These are phyloP conservation scores for Helotiales sp. DNA, from an alignment of 2,329 filamentous ascomycete species.

Conservation along the genomic window DNA sequence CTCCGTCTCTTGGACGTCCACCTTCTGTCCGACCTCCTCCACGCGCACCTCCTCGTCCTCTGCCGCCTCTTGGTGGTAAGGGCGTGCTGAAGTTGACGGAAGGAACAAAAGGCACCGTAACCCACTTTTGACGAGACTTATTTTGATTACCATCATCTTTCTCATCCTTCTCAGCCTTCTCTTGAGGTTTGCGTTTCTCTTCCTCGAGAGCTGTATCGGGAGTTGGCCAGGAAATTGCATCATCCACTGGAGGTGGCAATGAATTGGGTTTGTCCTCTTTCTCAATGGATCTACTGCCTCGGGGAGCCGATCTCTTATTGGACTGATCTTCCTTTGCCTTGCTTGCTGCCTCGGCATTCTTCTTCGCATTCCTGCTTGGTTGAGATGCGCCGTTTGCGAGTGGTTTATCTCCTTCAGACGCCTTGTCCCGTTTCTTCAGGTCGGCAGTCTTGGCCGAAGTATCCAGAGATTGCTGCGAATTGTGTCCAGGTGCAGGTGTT, in stretches of 20 bases:
- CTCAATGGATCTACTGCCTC: constrained; percentile 31
- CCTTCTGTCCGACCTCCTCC: constrained; percentile 40
- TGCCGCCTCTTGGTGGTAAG: constrained; percentile 61
- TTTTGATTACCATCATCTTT: constrained; percentile 53
- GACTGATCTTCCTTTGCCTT: constrained; percentile 33
- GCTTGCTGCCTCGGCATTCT: constrained; percentile 38
- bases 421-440: constrained; percentile 42
- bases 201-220: constrained; percentile 78
- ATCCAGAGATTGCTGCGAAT: constrained; percentile 11
- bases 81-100: constrained; percentile 86
- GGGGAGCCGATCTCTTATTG: constrained; percentile 31
- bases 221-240: constrained; percentile 85
- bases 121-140: constrained; percentile 74
- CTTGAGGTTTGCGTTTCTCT: constrained; percentile 69
- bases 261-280: constrained; percentile 38
- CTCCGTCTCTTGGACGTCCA: constrained; percentile 37
- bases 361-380: constrained; percentile 40
- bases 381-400: constrained; percentile 37
- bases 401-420: constrained; percentile 39
- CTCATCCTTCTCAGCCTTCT: constrained; percentile 68
- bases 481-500: constrained; percentile 15
- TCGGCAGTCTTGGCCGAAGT: constrained; percentile 36
- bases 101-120: constrained; percentile 77
- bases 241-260: constrained; percentile 66
- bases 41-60: constrained; percentile 44